These are phyloP conservation scores for Zymoseptoria passerinii DNA, from an alignment of 2,329 filamentous ascomycete species.

Conservation along the genomic window DNA sequence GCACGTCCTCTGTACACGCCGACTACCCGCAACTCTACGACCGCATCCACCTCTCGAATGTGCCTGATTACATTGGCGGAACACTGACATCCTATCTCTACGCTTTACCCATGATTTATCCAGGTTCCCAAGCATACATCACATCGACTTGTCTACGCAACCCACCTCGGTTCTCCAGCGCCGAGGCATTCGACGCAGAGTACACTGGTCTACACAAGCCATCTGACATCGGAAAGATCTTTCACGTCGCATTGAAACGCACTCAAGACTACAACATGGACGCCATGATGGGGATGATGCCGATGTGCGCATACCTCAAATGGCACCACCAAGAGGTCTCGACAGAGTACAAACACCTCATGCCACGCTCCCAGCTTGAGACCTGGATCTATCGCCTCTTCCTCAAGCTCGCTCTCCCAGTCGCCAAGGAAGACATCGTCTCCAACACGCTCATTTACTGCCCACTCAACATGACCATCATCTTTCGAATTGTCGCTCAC, in stretches of 20 bases:
- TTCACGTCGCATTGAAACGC: constrained; percentile 2
- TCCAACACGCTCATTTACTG: constrained; percentile 8
- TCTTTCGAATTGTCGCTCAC: constrained; percentile 8
- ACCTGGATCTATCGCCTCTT: constrained; percentile 8
- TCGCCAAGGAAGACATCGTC: background rate
- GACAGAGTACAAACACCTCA: background rate
- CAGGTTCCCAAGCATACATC: constrained; percentile 1
- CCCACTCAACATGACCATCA: constrained; percentile 12
- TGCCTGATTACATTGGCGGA: constrained; percentile 10
- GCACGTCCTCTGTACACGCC: background rate
- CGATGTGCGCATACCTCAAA: background rate
- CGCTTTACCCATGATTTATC: constrained; percentile 1
- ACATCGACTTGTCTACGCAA: constrained; percentile 6
- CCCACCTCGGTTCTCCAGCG: constrained; percentile 2
- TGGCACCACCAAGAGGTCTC: background rate
- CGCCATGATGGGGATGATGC: background rate
- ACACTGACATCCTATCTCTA: constrained; percentile 5
- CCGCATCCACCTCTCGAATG: constrained; percentile 10
- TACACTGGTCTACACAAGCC: constrained; percentile 2
- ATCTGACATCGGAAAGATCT: constrained; percentile 1
- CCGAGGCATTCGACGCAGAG: constrained; percentile 5
- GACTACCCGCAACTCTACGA: constrained; percentile 6
- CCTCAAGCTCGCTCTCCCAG: constrained; percentile 10
- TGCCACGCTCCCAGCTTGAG: background rate
- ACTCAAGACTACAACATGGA: background rate